Evolutionary conservation across 371 early-diverging fungal genomes (phyloP), one percentile per base, ranked within the genome.

Genomic region (Nematocida sp.): DNA sequence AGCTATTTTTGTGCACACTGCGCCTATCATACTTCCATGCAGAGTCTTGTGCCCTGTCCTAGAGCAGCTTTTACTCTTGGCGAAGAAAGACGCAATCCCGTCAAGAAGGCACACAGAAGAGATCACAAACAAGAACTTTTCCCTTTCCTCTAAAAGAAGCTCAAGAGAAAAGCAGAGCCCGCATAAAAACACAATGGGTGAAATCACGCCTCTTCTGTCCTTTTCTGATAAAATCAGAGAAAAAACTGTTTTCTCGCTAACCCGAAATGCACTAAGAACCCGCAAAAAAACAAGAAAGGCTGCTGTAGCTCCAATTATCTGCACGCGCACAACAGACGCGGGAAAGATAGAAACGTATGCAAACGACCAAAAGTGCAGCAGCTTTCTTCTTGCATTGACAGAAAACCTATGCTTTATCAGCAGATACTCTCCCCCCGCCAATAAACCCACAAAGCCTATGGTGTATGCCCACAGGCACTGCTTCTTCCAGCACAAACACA

Each of bases 91-190:
- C 11, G 74, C 43, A n/a, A 70, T 38, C 15, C 19, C 7, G 50
- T 70, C 74, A 2, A 70, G 15, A 36, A 70, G 56, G 29, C 74
- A 76, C 7, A 70, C 60, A 21, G 62, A 60, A 17, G 74, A 70
- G 2, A 70, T 50, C 15, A 49, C 36, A 48, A 57, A 70, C 7
- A 62, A 0, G 19, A 50, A 25, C n/a, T 52, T 34, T 2, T 43
- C 19, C 11, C 46, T 45, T 19, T 38, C 58, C 21, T 51, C 29
- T 15, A 21, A 21, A 7, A 64, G 8, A n/a, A 29, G 31, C 21
- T 54, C 67, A 32, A 57, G n/a, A 3, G 34, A 11, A 27, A 65
- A 56, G 21, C 54, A 8, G 40, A 29, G 58, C 36, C 29, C 45
- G 5, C 41, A 5, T 8, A 70, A 31, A 3, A 70, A 46, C 2